Percentiles rank a stretch among this genome's conserved stretches.
phyloP scores from a whole-genome alignment of 2,329 filamentous ascomycete species.

The Aurifilum marmelostoma region DNA sequence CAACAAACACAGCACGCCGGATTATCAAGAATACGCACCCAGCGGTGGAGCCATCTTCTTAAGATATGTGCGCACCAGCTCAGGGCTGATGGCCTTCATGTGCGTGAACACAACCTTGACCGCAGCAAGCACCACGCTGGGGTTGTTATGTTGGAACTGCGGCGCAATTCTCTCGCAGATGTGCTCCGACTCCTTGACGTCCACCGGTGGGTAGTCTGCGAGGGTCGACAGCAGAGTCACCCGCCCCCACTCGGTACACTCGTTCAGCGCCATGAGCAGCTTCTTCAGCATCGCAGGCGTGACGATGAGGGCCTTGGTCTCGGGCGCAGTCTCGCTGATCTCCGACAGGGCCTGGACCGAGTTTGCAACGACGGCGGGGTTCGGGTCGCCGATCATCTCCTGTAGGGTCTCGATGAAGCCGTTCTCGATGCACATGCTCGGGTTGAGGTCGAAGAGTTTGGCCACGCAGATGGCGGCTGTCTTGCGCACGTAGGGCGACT shows the following conservation, averaged over 20 bases:
- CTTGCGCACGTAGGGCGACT: conserved; percentile 97
- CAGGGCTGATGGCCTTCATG: conserved; percentile 81
- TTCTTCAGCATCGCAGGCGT: conserved; percentile 87
- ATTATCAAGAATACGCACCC: conserved; percentile 56
- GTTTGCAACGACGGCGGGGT: conserved; percentile 99
- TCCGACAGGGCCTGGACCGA: conserved; percentile 92
- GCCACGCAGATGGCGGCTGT: conserved; percentile 97
- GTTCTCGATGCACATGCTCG: conserved; percentile 90
- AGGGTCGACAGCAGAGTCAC: conserved; percentile 91
- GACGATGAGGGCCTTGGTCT: conserved; percentile 84
- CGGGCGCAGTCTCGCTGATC: conserved; percentile 86
- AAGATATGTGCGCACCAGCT: conserved; percentile 81
- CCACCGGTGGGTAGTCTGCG: conserved; percentile 83
- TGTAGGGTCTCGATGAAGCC: conserved; percentile 93
- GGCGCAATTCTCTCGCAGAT: conserved; percentile 96
- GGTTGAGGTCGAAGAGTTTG: conserved; percentile 95
- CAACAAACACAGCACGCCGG: not conserved
- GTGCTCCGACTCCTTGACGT: conserved; percentile 95
- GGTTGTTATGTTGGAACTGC: conserved; percentile 98
- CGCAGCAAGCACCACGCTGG: conserved; percentile 93
- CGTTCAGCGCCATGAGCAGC: conserved; percentile 92
- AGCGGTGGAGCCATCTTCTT: conserved; percentile 99
- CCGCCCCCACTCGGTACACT: conserved; percentile 97
- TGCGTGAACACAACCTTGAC: conserved; percentile 98
- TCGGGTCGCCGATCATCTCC: conserved; percentile 94